Evolutionary conservation across 1,284 basidiomycete genomes (phyloP).

Genomic region (Kwoniella shivajii): DNA sequence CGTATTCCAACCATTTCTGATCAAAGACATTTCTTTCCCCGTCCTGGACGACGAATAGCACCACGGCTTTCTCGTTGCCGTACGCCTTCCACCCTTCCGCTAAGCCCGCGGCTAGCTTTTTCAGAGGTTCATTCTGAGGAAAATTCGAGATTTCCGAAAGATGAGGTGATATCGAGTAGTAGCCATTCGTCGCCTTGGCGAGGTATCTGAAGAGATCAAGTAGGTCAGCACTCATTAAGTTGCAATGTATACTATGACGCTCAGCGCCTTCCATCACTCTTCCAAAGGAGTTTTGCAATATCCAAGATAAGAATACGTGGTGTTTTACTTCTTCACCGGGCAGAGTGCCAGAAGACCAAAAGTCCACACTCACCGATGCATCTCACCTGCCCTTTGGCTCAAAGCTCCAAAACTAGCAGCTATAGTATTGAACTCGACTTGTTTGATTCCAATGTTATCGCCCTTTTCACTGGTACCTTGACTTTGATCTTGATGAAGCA

Average conservation of each 20-base stretch:
- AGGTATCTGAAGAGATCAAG: slow-evolving; percentile 63
- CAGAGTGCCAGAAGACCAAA: slow-evolving; percentile 2
- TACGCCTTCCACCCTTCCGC: slow-evolving; percentile 80
- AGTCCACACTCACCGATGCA: slow-evolving; percentile 68
- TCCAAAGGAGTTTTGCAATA: too few relatives aligned
- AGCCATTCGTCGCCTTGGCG: slow-evolving; percentile 61
- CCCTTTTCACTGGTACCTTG: slow-evolving; percentile 16
- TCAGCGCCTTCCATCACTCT: too few relatives aligned
- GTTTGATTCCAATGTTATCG: slow-evolving; percentile 66
- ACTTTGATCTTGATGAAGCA: slow-evolving; percentile 68
- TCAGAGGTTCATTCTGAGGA: slow-evolving; percentile 73
- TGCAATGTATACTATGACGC: background rate
- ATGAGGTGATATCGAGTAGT: slow-evolving; percentile 64
- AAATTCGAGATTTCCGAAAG: slow-evolving; percentile 63
- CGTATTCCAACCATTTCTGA: slow-evolving; percentile 85
- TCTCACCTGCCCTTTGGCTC: slow-evolving; percentile 68
- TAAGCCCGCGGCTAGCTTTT: slow-evolving; percentile 73
- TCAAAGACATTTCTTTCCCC: slow-evolving; percentile 96
- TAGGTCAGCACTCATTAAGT: background rate
- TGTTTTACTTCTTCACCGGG: background rate
- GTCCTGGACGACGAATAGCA: slow-evolving; percentile 87
- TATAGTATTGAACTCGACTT: slow-evolving; percentile 99
- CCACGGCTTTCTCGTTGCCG: slow-evolving; percentile 43
- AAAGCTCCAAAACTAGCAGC: slow-evolving; percentile 87
- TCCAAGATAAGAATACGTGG: too few relatives aligned